A percentile compares a stretch with the other conserved stretches of the same genome.
Evolutionary conservation across 2,329 filamentous ascomycete species (phyloP).

Genomic region (Colletotrichum sp.): DNA sequence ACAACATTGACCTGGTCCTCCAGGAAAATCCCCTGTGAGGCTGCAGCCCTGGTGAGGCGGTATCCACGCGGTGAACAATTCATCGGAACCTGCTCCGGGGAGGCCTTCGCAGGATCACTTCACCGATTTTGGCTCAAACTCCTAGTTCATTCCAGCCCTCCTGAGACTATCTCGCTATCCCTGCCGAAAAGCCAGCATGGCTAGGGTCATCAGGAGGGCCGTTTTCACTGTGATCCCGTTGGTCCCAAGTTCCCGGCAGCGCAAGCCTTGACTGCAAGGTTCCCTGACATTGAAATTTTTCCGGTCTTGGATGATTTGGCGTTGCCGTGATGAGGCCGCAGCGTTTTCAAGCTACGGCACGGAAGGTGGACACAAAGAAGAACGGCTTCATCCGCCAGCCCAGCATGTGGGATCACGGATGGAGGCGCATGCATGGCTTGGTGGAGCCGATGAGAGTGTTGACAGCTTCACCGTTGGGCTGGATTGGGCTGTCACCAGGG

Average conservation of each 20-base stretch:
- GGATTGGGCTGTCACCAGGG: slow-evolving; percentile 13
- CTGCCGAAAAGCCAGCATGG: not conserved
- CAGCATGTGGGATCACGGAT: slow-evolving; percentile 8
- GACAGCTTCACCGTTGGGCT: slow-evolving; percentile 11
- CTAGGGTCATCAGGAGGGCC: slow-evolving; percentile 1
- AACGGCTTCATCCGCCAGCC: slow-evolving; percentile 18
- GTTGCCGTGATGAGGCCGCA: not conserved
- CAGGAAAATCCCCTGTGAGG: not conserved
- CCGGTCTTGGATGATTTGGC: not conserved
- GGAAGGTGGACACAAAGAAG: slow-evolving; percentile 1
- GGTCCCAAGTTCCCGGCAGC: slow-evolving; percentile 10
- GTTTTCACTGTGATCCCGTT: slow-evolving; percentile 6
- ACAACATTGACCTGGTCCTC: not conserved
- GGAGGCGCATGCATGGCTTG: not conserved
- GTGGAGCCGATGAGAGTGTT: not conserved
- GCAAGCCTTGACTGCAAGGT: not conserved
- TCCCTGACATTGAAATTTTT: not conserved
- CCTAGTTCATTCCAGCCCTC: not conserved
- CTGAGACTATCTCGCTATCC: not conserved
- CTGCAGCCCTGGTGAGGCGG: not conserved
- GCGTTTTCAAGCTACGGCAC: not conserved
- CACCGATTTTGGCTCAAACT: not conserved
- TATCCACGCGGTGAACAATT: not conserved
- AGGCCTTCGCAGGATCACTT: not conserved
- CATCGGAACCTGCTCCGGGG: not conserved